phyloP scores from a whole-genome alignment of 2,329 filamentous ascomycete genomes.

The Colletotrichum sp. region DNA sequence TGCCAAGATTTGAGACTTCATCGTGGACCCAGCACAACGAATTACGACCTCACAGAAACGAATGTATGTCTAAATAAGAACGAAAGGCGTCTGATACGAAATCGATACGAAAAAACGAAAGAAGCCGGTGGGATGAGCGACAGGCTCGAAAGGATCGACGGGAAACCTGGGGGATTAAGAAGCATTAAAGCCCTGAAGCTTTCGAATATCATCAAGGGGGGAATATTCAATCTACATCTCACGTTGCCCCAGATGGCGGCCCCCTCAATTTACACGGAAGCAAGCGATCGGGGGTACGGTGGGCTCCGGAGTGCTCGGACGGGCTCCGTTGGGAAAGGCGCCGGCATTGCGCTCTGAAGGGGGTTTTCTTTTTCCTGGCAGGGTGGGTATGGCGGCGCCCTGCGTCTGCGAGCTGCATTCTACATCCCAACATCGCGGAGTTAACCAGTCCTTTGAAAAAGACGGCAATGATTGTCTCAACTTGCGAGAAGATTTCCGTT shows the following conservation, averaged over 20 bases:
- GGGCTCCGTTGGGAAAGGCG: background rate
- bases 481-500: too few species aligned
- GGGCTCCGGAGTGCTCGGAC: background rate
- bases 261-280: constrained; percentile 5
- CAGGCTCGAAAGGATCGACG: background rate
- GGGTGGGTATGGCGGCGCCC: background rate
- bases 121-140: background rate
- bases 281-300: background rate
- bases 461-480: background rate
- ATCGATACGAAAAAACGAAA: background rate
- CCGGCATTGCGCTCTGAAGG: background rate
- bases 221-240: background rate
- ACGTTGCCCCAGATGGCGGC: background rate
- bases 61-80: background rate
- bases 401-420: background rate
- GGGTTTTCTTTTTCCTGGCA: background rate
- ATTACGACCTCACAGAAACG: background rate
- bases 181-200: background rate
- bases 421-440: background rate
- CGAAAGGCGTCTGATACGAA: background rate
- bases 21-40: background rate
- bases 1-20: constrained; percentile 1
- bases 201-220: background rate
- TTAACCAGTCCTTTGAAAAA: background rate
- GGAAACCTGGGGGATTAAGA: background rate